Evolutionary conservation across 148 eudicot species (phyloP).

Genomic region (Heliamphora exappendiculata): DNA sequence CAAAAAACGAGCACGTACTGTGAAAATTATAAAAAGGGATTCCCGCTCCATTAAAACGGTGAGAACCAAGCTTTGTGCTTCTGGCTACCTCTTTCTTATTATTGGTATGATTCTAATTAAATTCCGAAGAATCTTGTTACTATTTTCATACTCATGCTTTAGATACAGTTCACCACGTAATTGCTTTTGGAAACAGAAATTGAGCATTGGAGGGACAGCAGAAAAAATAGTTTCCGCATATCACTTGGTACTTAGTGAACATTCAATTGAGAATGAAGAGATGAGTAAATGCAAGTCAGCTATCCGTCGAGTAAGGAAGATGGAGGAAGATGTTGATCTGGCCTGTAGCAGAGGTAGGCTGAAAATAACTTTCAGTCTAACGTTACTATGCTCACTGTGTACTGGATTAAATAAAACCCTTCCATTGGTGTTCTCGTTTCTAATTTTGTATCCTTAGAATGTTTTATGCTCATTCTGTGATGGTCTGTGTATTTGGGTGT

Average conservation of each 20-base stretch:
- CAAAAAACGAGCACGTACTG: constrained; percentile 75
- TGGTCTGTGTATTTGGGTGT: constrained; percentile 5
- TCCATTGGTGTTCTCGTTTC: background rate
- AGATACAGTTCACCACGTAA: background rate
- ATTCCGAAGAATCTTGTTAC: background rate
- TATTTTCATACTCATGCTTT: background rate
- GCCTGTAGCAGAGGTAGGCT: constrained; percentile 70
- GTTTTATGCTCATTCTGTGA: constrained; percentile 3
- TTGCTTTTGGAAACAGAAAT: constrained; percentile 47
- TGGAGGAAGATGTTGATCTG: constrained; percentile 74
- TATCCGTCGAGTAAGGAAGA: constrained; percentile 62
- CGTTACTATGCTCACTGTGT: background rate
- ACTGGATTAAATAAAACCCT: background rate
- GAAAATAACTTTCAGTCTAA: background rate
- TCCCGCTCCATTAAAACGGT: constrained; percentile 87
- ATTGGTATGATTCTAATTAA: background rate
- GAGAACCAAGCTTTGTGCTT: constrained; percentile 15
- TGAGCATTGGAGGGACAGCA: constrained; percentile 69
- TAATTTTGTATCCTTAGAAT: background rate
- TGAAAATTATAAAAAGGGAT: constrained; percentile 80
- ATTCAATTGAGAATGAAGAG: constrained; percentile 57
- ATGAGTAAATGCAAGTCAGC: constrained; percentile 78
- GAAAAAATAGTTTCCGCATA: constrained; percentile 90
- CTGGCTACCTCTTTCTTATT: background rate
- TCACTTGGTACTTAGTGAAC: constrained; percentile 64